These are phyloP conservation scores for Abrus pulchellus DNA, from an alignment of 306 rosid species.

Conservation along the genomic window DNA sequence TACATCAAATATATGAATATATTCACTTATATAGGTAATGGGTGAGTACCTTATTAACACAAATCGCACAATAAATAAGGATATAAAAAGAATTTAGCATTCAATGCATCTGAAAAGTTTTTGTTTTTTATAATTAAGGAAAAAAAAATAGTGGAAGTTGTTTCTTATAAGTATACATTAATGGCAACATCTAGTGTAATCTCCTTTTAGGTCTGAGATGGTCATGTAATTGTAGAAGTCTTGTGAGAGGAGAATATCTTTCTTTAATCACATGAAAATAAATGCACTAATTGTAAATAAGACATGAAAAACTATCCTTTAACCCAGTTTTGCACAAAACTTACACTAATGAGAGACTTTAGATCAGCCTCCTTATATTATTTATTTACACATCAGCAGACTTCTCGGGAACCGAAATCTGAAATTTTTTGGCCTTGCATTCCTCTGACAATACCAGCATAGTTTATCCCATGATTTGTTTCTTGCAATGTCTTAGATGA, in stretches of 20 bases:
- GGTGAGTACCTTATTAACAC: no score
- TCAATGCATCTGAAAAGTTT: no score
- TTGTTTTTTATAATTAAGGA: no score
- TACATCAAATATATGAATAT: no score
- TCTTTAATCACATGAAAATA: conserved; percentile 28
- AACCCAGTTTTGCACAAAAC: conserved; percentile 22
- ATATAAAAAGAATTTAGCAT: no score
- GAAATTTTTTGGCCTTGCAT: not conserved
- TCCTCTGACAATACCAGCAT: conserved; percentile 10
- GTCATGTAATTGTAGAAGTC: conserved; percentile 27
- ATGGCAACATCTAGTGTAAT: conserved; percentile 9
- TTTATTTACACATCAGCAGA: conserved; percentile 12
- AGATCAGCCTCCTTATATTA: conserved; percentile 21
- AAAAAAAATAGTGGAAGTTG: no score
- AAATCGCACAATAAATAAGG: no score
- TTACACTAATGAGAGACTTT: conserved; percentile 12
- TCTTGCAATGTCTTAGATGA: conserved; percentile 1
- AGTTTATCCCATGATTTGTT: conserved; percentile 14
- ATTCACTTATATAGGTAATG: no score
- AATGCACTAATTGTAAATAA: not conserved
- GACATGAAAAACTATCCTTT: conserved; percentile 12
- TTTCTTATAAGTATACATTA: not conserved
- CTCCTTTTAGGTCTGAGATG: conserved; percentile 13
- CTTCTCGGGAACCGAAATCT: not conserved
- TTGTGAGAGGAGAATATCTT: conserved; percentile 24